Evolutionary conservation across 331 rosid species (phyloP).

Genomic region (Acacia pycnantha): DNA sequence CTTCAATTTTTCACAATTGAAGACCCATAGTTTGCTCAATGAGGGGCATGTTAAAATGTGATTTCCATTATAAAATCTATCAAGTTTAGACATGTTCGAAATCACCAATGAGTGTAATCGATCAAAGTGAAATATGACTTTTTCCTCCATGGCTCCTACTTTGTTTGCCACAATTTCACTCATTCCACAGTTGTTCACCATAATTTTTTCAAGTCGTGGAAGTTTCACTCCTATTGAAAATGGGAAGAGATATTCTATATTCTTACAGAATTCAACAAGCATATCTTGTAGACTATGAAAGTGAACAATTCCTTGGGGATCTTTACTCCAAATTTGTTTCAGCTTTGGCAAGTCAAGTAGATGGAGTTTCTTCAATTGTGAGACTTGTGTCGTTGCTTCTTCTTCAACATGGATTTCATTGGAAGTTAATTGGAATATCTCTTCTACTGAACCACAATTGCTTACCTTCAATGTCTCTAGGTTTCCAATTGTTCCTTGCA

Average conservation of each 20-base stretch:
- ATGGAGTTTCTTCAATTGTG: neutral
- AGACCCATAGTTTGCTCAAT: neutral
- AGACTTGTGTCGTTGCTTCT: neutral
- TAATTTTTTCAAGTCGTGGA: neutral
- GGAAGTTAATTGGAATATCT: neutral
- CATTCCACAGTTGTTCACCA: neutral
- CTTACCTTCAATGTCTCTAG: neutral
- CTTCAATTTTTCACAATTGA: neutral
- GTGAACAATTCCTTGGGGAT: neutral
- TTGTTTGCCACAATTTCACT: neutral
- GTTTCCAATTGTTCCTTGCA: neutral
- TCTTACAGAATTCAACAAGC: neutral
- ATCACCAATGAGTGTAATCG: neutral
- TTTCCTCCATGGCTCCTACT: neutral
- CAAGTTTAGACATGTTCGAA: neutral
- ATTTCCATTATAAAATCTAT: neutral
- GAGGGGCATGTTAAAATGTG: neutral
- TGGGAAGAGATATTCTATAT: neutral
- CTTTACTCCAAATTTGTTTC: conserved; percentile 22
- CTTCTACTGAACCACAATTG: neutral
- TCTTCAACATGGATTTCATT: neutral
- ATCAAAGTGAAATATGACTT: neutral
- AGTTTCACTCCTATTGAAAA: neutral
- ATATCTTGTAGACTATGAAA: neutral
- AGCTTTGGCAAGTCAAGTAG: neutral